These are phyloP conservation scores for Ogataea allantospora DNA, from an alignment of 805 yeast species.

Conservation along the genomic window DNA sequence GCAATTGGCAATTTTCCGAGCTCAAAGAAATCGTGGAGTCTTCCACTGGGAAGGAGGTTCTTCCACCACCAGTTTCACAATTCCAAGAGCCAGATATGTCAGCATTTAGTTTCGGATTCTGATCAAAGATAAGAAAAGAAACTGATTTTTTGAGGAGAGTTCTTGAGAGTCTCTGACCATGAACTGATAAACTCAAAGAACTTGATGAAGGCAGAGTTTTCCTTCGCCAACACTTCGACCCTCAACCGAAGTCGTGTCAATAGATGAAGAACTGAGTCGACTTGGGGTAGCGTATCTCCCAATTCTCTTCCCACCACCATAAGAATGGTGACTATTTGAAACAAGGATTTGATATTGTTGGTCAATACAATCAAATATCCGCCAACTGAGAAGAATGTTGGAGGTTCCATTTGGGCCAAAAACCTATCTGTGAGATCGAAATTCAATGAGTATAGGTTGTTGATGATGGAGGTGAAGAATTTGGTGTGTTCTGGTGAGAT, in stretches of 20 bases:
- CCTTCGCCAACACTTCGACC: constrained; percentile 6
- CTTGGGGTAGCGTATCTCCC: constrained; percentile 8
- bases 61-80: constrained; percentile 49
- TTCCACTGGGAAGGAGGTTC: constrained; percentile 17
- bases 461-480: constrained; percentile 22
- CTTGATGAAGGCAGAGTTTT: constrained; percentile 17
- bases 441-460: constrained; percentile 22
- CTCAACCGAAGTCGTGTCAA: constrained; percentile 5
- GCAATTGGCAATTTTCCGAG: constrained; percentile 61
- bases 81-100: constrained; percentile 78
- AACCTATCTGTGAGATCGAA: constrained; percentile 19
- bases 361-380: constrained; percentile 27
- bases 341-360: constrained; percentile 29
- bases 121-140: constrained; percentile 17
- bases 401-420: constrained; percentile 19
- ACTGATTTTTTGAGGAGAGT: constrained; percentile 22
- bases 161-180: constrained; percentile 21
- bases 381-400: constrained; percentile 19
- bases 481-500: constrained; percentile 21
- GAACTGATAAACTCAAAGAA: constrained; percentile 14
- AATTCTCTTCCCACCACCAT: constrained; percentile 19
- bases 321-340: constrained; percentile 27
- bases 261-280: constrained; percentile 2
- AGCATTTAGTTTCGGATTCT: constrained; percentile 54
- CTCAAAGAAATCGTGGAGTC: background rate